Base-by-base conservation (phyloP, 148 eudicot species). In the Rhododendron molle region DNA sequence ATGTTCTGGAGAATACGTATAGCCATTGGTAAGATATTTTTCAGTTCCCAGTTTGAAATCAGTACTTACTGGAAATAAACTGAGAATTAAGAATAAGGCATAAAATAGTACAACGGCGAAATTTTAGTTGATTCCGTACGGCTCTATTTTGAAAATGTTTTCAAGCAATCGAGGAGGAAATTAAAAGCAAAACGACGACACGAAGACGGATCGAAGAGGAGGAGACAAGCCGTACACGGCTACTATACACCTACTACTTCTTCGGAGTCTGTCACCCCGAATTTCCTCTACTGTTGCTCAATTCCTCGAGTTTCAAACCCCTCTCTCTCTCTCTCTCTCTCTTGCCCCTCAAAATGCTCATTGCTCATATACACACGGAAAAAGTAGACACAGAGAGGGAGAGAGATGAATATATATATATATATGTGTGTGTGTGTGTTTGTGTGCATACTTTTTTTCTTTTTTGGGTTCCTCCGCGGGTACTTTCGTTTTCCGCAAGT, bases 251-350 rank as follows among this genome's bases (percentile, higher is more conserved):
- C 71, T 62, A 28, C 36, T 26, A 62, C 65, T 32, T 73, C 47
- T 83, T 50, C 26, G 80, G 34, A 83, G 67, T 50, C 40, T 50
- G 80, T 49, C 50, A 49, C 85, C 67, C 65, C 36, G 67, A 83
- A 34, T 73, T 73, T 73, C 49, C 80, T 83, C 67, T 30, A 9
- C 80, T 73, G 79, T 71, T 50, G 80, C 81, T 76, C 49, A 67
- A 67, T 67, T 69, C 81, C 81, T 84, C 86, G 78, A 84, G 81
- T 38, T 84, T 76, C 86, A 76, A 84, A 76, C 60, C 34, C 14
- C 34, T 72, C 40, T n/a, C 71, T 11, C n/a, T 36, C 81, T 56
- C n/a, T 84, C 14, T 76, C 40, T 84, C 73, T 72, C 40, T n/a
- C 71, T 11, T 49, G 12, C 60, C 26, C 78, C 56, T 52, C 78